Evolutionary conservation across 225 moss, liverwort and hornwort species (phyloP), one percentile per base, ranked within the genome.

Genomic region (Ulota crispa): DNA sequence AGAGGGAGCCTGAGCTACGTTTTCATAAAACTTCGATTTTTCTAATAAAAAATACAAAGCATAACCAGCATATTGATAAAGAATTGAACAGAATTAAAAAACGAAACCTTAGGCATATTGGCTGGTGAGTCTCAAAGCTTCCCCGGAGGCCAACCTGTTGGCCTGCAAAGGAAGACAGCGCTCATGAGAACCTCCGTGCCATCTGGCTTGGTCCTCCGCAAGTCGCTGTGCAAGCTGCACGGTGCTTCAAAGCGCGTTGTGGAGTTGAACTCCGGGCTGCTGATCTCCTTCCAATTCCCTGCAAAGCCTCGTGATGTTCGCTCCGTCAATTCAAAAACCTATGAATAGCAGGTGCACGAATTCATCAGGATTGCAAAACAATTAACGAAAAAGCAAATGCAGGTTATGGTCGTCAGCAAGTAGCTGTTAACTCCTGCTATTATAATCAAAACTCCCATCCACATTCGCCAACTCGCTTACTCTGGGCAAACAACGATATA

Each of bases 251-350:
- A 95, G 9, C 85, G 87, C 3, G 43, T 70, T 53, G 67, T 67
- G 26, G 9, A 45, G 15, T 27, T 50, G 78, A 54, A 41, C 1
- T 42, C 39, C 2, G 87, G 82, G 63, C 62, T 82, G 70, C 45
- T 76, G 54, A 83, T 47, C 30, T 61, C 70, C 37, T 52, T 84
- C 81, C 81, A 89, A 15, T 64, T 78, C 18, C 93, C 91, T 37
- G 85, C 92, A 79, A 95, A 95, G 18, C 94, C 94, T 66, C 88
- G 80, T 5, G 77, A 82, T 27, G 92, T 80, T 34, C 93, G 90
- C 77, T 93, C 92, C 1, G 83, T 88, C 10, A 92, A 65, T 16
- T 91, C 79, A 42, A 92, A 94, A 2, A 84, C 84, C 87, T 87
- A 84, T 7, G 45, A 13, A 62, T 2, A 62, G 61, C 61, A 61